Base-by-base conservation (phyloP, 305 asterid genomes). In the Fraxinus velutina region DNA sequence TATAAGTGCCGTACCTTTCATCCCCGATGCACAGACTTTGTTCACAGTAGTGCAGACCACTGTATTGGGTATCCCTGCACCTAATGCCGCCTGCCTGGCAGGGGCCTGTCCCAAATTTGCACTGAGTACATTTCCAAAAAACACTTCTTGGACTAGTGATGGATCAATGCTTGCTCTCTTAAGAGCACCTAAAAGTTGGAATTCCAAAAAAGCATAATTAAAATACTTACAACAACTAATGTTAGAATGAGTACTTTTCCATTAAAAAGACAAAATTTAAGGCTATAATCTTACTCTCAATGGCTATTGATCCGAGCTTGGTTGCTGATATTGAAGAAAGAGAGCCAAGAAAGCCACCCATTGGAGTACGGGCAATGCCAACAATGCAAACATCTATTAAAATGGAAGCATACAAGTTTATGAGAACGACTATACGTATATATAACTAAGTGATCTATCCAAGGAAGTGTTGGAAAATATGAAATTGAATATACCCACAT, bases 41-140 rank as follows among this genome's bases (percentile, higher is more conserved):
- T 96, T 96, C 79, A 96, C 85, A 27, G 99, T 88, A 0, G 99
- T 96, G 85, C 98, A 96, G 84, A 93, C 76, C 68, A 96, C 98
- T 17, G 97, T 80, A 86, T 91, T 89, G 5, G 98, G 95, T 75
- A 96, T 91, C 75, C 98, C 98, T 24, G 99, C 98, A 86, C 98
- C 98, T 68, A 96, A 81, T 17, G 98, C 97, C 5, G 98, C 98
- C 84, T 96, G 99, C 83, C 99, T 92, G n/a, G 99, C 98, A 15
- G 99, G 98, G 86, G 98, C 99, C 88, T 96, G 99, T 72, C 99
- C 98, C 86, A 96, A 86, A 83, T 96, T 96, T 79, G 99, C 98
- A 75, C 97, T 94, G 76, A 96, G 98, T 33, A 96, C 99, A 87
- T 96, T 96, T 62, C 98, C 98, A 64, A 96, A 94, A 91, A 89